Conservation (phyloP, 2,329 filamentous ascomycete genomes). For the Colletotrichum caudatum region DNA sequence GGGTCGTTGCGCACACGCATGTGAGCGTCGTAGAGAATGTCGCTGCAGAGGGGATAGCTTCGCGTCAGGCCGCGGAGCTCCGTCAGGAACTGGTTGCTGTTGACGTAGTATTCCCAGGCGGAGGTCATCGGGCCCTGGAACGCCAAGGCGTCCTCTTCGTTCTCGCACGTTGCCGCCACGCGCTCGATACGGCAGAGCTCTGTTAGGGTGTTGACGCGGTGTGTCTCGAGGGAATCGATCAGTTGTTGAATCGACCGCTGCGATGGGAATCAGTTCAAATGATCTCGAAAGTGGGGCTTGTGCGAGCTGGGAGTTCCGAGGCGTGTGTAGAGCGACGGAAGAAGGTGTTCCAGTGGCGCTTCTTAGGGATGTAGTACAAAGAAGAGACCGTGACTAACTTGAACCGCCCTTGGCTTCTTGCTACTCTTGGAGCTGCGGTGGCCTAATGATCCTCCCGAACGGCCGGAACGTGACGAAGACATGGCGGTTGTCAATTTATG, state of each 20-base stretch:
- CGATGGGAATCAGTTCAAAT: not conserved
- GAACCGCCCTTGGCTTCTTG: constrained; percentile 47
- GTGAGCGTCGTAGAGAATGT: constrained; percentile 75
- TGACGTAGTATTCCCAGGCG: constrained; percentile 79
- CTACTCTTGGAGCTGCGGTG: constrained; percentile 45
- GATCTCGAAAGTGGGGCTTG: not conserved
- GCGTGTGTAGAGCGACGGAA: not conserved
- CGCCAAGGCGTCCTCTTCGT: constrained; percentile 68
- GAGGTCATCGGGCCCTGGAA: constrained; percentile 75
- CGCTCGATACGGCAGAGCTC: constrained; percentile 79
- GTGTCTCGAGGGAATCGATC: constrained; percentile 72
- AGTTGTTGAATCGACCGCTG: constrained; percentile 61
- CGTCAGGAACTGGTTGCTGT: constrained; percentile 75
- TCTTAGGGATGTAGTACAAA: constrained; percentile 44
- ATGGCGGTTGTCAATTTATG: constrained; percentile 41
- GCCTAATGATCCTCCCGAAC: constrained; percentile 42
- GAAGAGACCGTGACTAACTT: constrained; percentile 49
- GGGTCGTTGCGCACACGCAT: constrained; percentile 73
- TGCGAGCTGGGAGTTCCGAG: not conserved
- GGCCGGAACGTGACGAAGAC: constrained; percentile 48
- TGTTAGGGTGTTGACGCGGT: constrained; percentile 79
- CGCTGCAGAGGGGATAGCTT: constrained; percentile 75
- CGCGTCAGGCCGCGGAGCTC: constrained; percentile 77
- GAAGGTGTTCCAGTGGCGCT: not conserved
- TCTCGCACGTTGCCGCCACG: constrained; percentile 68